Evolutionary conservation across 306 rosid species (phyloP), one percentile per base, ranked within the genome.

Genomic region (Vicia faba): DNA sequence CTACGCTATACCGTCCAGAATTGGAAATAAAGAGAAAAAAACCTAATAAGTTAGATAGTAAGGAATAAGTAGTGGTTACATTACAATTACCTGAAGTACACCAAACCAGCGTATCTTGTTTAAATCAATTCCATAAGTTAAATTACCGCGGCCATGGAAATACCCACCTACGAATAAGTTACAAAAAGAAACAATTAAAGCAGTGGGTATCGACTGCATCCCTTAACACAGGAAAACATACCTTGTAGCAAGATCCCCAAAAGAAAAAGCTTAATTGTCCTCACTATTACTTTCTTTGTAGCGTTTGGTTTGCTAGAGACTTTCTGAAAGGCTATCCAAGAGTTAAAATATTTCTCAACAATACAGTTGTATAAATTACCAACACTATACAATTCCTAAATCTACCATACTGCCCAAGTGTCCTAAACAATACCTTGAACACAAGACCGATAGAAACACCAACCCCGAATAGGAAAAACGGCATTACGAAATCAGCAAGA

Each of bases 401-500:
- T 39, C 50, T 44, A 19, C 2, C 19, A 15, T 16, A 54, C 20
- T 35, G 44, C 9, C 19, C 10, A 11, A 33, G 36, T 44, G 57
- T 43, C 59, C 10, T 13, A 67, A 18, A 51, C 45, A 58, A 33
- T 12, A 59, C 26, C 96, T 86, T 86, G 81, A 84, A 89, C 33
- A 85, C 96, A 11, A 89, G 83, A 75, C 72, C 79, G 15, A 86
- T 65, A 0, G 96, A 89, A 61, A 89, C 83, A 3, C 96, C 96
- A 5, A 86, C 96, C 39, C 79, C 85, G 13, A 86, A 86, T 58
- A 89, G 88, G 39, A 89, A 86, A 84, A 84, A 86, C 0, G 93
- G 96, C 91, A 89, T 79, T 13, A 89, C 93, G 69, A 89, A 89
- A 81, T 89, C 93, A 2, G 96, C 93, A 9, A 86, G 91, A 5